Base-by-base conservation (phyloP, 2,329 filamentous ascomycete species). In the Bipolaris sorokiniana region DNA sequence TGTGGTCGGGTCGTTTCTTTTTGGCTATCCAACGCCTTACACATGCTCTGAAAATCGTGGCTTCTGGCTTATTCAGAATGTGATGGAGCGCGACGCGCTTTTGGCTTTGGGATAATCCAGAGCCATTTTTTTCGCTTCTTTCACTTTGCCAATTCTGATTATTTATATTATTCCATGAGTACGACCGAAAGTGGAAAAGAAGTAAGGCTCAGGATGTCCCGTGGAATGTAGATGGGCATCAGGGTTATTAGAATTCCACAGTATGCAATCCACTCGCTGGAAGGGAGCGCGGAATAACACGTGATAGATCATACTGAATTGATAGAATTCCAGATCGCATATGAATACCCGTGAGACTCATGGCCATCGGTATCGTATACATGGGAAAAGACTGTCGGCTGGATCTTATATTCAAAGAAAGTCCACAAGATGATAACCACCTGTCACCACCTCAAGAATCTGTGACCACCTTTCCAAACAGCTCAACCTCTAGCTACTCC, bases 401-500 rank as follows among this genome's bases (percentile, higher is more conserved):
- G 0, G 10, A 31, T 31, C 10, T 31, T 3, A 31, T 31, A 11
- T 5, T 31, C 10, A 31, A 13, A 26, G 20, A 26, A 26, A 42
- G 4, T 13, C 13, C 1, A 9, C 2, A 10, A 10, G 3, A n/a
- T 26, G 3, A 13, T 42, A 2, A 4, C 16, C 3, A 3, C 3
- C 20, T 6, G 10, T 5, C 1, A 9, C 3, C 2, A 42, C 10
- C 10, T 9, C 13, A 6, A n/a, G 16, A 22, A 18, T 9, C 6
- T 22, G 5, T 9, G 5, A 4, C n/a, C 3, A 20, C 7, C 7
- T 11, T 9, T 34, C 3, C 5, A n/a, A 13, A 18, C 7, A 3
- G 11, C 5, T 22, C 5, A 7, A 16, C 9, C 7, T 4, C 7
- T 16, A 11, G 7, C 0, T 7, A 2, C 0, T 11, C 2, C 16